A percentile compares a stretch with the other conserved stretches of the same genome.
Conservation (phyloP, 768 basidiomycete species). For the Trametopsis cervina region DNA sequence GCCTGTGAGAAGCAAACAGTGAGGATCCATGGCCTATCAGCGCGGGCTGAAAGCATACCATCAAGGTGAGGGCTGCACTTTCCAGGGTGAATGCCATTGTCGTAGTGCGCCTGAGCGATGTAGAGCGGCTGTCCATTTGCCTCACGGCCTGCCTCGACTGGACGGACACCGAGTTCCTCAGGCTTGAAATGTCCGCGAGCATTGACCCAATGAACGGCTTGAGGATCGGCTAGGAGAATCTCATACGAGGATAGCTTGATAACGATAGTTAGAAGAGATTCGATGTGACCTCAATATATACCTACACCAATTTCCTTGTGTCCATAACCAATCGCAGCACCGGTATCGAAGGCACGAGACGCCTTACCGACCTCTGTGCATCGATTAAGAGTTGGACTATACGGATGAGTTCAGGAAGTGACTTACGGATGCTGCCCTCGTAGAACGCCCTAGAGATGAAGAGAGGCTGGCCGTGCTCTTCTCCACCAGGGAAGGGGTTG, state of each 20-base stretch:
- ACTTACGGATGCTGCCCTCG: constrained; percentile 35
- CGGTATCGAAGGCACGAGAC: constrained; percentile 47
- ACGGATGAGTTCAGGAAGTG: constrained; percentile 2
- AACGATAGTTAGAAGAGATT: too few species aligned
- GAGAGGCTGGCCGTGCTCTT: constrained; percentile 42
- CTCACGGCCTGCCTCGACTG: constrained; percentile 67
- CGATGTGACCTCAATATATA: too few species aligned
- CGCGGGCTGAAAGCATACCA: constrained; percentile 27
- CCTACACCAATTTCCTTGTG: constrained; percentile 53
- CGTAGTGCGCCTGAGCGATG: constrained; percentile 51
- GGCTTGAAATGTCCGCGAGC: constrained; percentile 40
- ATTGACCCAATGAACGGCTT: constrained; percentile 52
- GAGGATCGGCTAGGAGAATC: constrained; percentile 58
- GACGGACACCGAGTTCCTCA: constrained; percentile 34
- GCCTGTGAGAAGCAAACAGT: constrained; percentile 22
- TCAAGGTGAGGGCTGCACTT: constrained; percentile 51
- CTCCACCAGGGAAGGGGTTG: constrained; percentile 50
- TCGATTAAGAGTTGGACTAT: neutral
- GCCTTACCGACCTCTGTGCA: constrained; percentile 61
- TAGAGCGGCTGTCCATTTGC: constrained; percentile 52
- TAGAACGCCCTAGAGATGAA: constrained; percentile 55
- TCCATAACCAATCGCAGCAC: constrained; percentile 56
- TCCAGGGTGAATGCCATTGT: constrained; percentile 51
- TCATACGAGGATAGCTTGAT: constrained; percentile 58
- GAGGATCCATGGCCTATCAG: neutral